phyloP scores from a whole-genome alignment of 139 green algal genomes.

The Trebouxia sp. region DNA sequence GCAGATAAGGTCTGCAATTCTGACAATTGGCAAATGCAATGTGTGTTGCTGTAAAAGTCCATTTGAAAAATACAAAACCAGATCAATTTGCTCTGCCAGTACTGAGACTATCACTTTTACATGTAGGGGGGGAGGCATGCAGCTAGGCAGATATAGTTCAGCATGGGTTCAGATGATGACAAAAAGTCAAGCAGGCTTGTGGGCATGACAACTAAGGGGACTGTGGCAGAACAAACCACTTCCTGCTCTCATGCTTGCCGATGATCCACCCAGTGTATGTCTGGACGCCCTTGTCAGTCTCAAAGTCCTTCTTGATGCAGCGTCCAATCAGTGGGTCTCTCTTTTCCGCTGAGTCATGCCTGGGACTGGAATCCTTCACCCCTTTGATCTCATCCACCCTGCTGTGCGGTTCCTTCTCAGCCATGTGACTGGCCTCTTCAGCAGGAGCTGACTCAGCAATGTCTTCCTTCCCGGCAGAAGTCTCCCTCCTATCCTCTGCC shows the following conservation, averaged over 20 bases:
- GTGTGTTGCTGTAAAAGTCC: no score
- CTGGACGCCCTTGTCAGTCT: constrained; percentile 2
- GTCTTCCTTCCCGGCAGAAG: not conserved
- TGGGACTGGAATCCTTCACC: not conserved
- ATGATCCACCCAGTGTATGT: constrained; percentile 20
- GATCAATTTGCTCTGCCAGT: no score
- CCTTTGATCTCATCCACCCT: not conserved
- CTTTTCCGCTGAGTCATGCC: not conserved
- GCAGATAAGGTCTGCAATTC: no score
- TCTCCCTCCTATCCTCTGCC: not conserved
- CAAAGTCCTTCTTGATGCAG: constrained; percentile 5
- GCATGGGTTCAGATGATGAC: no score
- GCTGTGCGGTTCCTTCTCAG: constrained; percentile 11
- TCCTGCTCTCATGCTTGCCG: not conserved
- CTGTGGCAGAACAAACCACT: no score
- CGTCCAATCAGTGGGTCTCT: not conserved
- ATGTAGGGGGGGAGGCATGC: no score
- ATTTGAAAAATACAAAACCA: no score
- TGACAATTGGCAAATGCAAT: no score
- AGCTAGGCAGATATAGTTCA: no score
- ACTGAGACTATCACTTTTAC: no score
- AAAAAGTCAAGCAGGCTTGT: no score
- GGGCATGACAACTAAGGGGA: no score
- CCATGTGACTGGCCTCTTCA: constrained; percentile 23
- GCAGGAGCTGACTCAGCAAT: not conserved